Evolutionary conservation across 768 basidiomycete genomes (phyloP), one percentile per base, ranked within the genome.

Genomic region (Phlebiopsis flavidoalba): DNA sequence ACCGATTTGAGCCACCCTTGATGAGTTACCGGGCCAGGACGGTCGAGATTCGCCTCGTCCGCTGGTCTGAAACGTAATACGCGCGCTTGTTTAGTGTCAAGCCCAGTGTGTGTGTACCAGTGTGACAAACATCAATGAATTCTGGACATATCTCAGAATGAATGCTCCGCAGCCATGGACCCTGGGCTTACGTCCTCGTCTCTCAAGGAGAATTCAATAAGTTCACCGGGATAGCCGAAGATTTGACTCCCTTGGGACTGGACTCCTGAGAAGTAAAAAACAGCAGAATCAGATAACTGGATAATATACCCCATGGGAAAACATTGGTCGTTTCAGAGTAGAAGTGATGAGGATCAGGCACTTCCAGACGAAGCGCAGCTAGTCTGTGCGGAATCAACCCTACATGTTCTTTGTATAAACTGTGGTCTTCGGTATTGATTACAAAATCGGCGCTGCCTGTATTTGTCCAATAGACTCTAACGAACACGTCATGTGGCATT

Each of bases 161-260:
- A 26, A 54, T 54, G 21, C 24, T 55, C 54, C 57, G 57, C 46
- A 58, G 31, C 17, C 21, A 43, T 48, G 31, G 46, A n/a, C n/a
- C n/a, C n/a, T n/a, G n/a, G n/a, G n/a, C n/a, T n/a, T 35, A 46
- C n/a, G n/a, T 35, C 21, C 17, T 35, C 21, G 55, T n/a, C n/a
- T 22, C n/a, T n/a, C 46, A 35, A 46, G 57, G n/a, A n/a, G n/a
- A n/a, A n/a, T n/a, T n/a, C n/a, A n/a, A n/a, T n/a, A 47, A 60
- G 62, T 61, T 62, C 60, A 58, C 63, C 63, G 63, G 54, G 24
- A n/a, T n/a, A 51, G 26, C 63, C 63, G 63, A 64, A n/a, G 51
- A 50, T 64, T 64, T n/a, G n/a, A 56, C 24, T 51, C 63, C 63
- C 62, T 55, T n/a, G n/a, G 22, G 54, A n/a, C 8, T 57, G n/a